Evolutionary conservation across 169 alveolate genomes (phyloP).

Genomic region (Gregarina niphandrodes): DNA sequence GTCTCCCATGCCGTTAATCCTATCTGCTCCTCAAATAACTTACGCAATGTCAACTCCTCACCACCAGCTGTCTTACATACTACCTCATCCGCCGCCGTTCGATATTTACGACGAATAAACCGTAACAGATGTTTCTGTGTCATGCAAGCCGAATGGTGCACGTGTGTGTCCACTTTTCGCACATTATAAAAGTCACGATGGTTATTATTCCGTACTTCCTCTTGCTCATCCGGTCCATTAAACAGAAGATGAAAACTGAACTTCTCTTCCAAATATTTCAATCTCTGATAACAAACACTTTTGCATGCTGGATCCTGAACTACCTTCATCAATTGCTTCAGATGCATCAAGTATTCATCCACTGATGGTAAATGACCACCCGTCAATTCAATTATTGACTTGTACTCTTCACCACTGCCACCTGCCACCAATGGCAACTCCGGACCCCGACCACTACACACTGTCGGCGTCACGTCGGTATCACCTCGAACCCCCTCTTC

Average conservation of each 20-base stretch:
- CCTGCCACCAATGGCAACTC: neutral
- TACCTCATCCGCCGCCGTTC: constrained; percentile 34
- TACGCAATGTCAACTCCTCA: constrained; percentile 24
- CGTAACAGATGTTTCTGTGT: constrained; percentile 54
- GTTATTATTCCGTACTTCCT: constrained; percentile 1
- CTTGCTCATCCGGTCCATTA: constrained; percentile 4
- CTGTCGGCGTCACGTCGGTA: no score
- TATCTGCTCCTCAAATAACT: constrained; percentile 35
- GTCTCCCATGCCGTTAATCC: constrained; percentile 33
- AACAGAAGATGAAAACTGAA: constrained; percentile 18
- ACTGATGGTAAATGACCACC: neutral
- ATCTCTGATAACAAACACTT: constrained; percentile 11
- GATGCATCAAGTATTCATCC: neutral
- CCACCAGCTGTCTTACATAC: constrained; percentile 29
- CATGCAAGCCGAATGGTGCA: constrained; percentile 70
- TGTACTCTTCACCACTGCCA: neutral
- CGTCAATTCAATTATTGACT: neutral
- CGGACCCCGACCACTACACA: no score
- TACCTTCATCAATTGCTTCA: neutral
- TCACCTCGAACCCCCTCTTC: no score
- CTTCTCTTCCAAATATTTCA: constrained; percentile 11
- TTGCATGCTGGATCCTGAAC: constrained; percentile 9
- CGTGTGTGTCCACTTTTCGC: constrained; percentile 69
- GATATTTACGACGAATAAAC: constrained; percentile 41
- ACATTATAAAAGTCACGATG: constrained; percentile 64